Conservation (phyloP, 2,329 filamentous ascomycete species). For the Teratosphaeria viscida region DNA sequence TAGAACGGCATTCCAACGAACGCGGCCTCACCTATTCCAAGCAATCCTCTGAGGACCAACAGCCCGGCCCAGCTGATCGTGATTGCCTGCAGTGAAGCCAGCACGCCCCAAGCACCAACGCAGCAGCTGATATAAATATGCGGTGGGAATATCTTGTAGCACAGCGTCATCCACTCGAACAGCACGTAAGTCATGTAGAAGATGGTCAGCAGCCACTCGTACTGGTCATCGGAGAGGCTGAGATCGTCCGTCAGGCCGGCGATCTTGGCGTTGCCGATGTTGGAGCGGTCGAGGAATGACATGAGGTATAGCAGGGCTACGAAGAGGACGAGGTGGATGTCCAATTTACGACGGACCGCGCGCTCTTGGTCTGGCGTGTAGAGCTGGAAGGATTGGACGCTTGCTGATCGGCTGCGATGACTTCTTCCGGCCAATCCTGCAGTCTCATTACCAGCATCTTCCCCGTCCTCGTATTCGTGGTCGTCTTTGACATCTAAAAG, state of each 20-base stretch:
- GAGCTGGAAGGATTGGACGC: constrained; percentile 37
- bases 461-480: constrained; percentile 14
- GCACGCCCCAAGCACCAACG: constrained; percentile 68
- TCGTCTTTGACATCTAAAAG: constrained; percentile 15
- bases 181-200: constrained; percentile 56
- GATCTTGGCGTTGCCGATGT: constrained; percentile 49
- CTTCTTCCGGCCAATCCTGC: constrained; percentile 15
- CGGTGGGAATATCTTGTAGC: constrained; percentile 47
- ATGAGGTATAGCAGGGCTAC: constrained; percentile 74
- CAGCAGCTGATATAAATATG: constrained; percentile 53
- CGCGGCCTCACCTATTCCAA: constrained; percentile 51
- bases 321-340: constrained; percentile 67
- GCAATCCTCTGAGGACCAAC: constrained; percentile 49
- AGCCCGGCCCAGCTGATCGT: constrained; percentile 40
- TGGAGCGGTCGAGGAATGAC: constrained; percentile 30
- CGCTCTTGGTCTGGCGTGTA: constrained; percentile 57
- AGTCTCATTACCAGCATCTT: constrained; percentile 4
- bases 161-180: constrained; percentile 55
- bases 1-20: constrained; percentile 57
- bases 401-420: constrained; percentile 7
- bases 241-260: constrained; percentile 48
- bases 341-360: constrained; percentile 50
- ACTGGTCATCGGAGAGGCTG: constrained; percentile 44
- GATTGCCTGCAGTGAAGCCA: constrained; percentile 59
- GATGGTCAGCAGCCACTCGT: constrained; percentile 51